Evolutionary conservation across 805 yeast species (phyloP).

Genomic region (Saturnispora sekii): DNA sequence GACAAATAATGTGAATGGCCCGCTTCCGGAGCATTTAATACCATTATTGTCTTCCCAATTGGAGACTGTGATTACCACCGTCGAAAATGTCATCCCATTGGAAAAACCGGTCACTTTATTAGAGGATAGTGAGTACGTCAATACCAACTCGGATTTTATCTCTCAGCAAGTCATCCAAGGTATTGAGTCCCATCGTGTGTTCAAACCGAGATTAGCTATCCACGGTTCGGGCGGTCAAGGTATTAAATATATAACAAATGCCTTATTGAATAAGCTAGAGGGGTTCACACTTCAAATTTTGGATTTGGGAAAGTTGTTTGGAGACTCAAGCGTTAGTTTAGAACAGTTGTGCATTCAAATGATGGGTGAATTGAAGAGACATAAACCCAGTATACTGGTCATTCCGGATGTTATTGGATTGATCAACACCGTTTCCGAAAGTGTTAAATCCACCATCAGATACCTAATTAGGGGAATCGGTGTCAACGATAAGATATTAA

Average conservation of each 20-base stretch:
- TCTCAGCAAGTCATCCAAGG: constrained; percentile 50
- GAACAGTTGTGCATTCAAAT: constrained; percentile 79
- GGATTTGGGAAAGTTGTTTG: constrained; percentile 67
- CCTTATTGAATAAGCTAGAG: constrained; percentile 72
- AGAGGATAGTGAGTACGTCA: constrained; percentile 62
- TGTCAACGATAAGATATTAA: constrained; percentile 61
- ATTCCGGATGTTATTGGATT: constrained; percentile 79
- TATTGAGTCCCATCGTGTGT: constrained; percentile 43
- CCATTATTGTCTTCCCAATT: constrained; percentile 54
- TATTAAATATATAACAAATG: constrained; percentile 75
- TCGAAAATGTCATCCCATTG: constrained; percentile 56
- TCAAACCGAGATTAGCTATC: constrained; percentile 71
- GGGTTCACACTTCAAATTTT: constrained; percentile 83
- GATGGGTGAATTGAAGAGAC: constrained; percentile 79
- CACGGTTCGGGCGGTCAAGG: constrained; percentile 75
- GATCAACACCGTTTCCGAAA: constrained; percentile 54
- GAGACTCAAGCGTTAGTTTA: constrained; percentile 71
- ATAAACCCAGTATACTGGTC: constrained; percentile 77
- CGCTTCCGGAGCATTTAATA: constrained; percentile 63
- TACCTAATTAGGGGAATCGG: constrained; percentile 59
- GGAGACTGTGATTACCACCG: constrained; percentile 32
- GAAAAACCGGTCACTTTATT: constrained; percentile 44
- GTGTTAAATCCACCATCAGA: constrained; percentile 63
- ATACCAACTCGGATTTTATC: constrained; percentile 49
- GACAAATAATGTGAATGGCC: constrained; percentile 55